Evolutionary conservation across 805 yeast species (phyloP).

Genomic region (Kuraishia capsulata): DNA sequence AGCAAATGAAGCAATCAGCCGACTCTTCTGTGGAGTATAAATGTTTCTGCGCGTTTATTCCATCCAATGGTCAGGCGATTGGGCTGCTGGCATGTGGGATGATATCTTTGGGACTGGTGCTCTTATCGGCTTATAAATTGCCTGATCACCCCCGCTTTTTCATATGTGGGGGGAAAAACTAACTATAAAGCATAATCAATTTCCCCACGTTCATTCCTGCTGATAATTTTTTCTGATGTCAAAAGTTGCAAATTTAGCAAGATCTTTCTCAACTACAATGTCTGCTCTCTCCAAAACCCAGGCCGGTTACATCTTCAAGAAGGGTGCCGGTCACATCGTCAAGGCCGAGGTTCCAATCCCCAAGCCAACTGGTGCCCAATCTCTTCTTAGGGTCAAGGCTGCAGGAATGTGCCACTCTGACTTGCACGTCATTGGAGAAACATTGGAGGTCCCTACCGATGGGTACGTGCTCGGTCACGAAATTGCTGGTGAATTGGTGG

Average conservation of each 20-base stretch:
- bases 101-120: too few relatives aligned
- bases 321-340: constrained; percentile 5
- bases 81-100: too few relatives aligned
- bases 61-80: too few relatives aligned
- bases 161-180: neutral
- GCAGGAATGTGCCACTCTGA: constrained; percentile 30
- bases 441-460: constrained; percentile 1
- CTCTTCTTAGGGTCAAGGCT: constrained; percentile 9
- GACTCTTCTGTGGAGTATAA: too few relatives aligned
- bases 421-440: constrained; percentile 22
- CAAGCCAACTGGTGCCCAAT: constrained; percentile 4
- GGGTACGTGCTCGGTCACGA: constrained; percentile 21
- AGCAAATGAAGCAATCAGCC: too few relatives aligned
- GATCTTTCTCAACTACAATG: neutral
- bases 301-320: constrained; percentile 5
- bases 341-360: constrained; percentile 5
- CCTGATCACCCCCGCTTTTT: too few relatives aligned
- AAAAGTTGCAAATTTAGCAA: neutral
- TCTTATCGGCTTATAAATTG: too few relatives aligned
- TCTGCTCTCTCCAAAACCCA: neutral
- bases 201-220: neutral
- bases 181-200: neutral
- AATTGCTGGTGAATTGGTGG: constrained; percentile 17
- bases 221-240: neutral
- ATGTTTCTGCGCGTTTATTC: too few relatives aligned